These are phyloP conservation scores for Agaricus blazei DNA, from an alignment of 768 basidiomycete species.

Conservation along the genomic window DNA sequence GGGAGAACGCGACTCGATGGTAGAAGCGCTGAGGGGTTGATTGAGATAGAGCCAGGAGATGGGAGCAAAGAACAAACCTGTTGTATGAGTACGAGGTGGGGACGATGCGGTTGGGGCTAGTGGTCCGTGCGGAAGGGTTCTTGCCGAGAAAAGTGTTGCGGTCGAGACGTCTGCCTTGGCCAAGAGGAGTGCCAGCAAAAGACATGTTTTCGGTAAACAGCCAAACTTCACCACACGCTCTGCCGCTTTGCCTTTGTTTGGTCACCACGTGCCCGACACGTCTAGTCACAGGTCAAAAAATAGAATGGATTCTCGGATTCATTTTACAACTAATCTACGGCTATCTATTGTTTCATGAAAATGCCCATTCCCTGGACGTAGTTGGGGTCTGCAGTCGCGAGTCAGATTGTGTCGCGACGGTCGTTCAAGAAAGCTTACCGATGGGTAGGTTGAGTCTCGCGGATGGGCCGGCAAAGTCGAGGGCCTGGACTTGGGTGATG, in stretches of 20 bases:
- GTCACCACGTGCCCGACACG: too few relatives aligned
- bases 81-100: slow-evolving; percentile 63
- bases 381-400: slow-evolving; percentile 18
- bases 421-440: slow-evolving; percentile 18
- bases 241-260: too few relatives aligned
- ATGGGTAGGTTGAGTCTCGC: slow-evolving; percentile 23
- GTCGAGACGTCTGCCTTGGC: slow-evolving; percentile 84
- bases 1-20: slow-evolving; percentile 53
- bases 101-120: slow-evolving; percentile 33
- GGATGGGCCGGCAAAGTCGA: slow-evolving; percentile 16
- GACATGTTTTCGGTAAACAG: slow-evolving; percentile 42
- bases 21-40: slow-evolving; percentile 43
- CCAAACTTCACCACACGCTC: too few relatives aligned
- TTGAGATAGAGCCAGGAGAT: slow-evolving; percentile 12
- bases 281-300: too few relatives aligned
- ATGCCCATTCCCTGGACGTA: slow-evolving; percentile 33
- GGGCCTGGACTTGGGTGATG: slow-evolving; percentile 18
- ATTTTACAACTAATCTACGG: not conserved
- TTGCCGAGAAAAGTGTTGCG: slow-evolving; percentile 74
- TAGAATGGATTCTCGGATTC: too few relatives aligned
- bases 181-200: slow-evolving; percentile 78
- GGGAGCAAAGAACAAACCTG: slow-evolving; percentile 39
- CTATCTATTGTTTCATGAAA: slow-evolving; percentile 18
- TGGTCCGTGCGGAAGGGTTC: slow-evolving; percentile 31
- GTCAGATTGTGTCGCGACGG: not conserved